Percentiles rank a stretch among this genome's conserved stretches.
Evolutionary conservation across 352 stramenopile species (phyloP).

Genomic region (Blastocystis sp.): DNA sequence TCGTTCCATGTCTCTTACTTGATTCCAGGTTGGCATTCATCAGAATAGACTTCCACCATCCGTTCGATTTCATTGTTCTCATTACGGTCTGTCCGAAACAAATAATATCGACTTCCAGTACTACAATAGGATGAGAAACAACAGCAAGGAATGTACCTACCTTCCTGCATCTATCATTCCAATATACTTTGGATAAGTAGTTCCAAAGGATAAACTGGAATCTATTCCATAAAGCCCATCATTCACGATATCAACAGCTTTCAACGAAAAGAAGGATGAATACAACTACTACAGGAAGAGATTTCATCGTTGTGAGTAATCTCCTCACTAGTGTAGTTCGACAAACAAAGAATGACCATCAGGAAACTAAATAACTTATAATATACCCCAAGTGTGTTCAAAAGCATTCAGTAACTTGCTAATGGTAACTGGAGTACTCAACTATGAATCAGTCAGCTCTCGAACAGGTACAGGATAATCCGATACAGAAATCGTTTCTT

Average conservation of each 20-base stretch:
- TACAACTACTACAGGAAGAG: not conserved
- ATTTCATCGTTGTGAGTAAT: not conserved
- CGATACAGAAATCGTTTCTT: constrained; percentile 52
- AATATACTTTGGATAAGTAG: constrained; percentile 1
- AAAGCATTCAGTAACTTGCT: constrained; percentile 89
- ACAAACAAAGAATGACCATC: not conserved
- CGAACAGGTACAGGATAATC: constrained; percentile 31
- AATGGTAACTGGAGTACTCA: constrained; percentile 90
- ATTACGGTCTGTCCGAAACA: constrained; percentile 21
- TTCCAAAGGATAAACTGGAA: constrained; percentile 1
- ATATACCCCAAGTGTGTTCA: constrained; percentile 94
- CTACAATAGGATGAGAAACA: not conserved
- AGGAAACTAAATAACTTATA: constrained; percentile 73
- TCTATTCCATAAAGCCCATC: not conserved
- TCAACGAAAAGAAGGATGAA: not conserved
- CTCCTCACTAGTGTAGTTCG: not conserved
- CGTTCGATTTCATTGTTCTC: constrained; percentile 2
- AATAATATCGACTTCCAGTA: constrained; percentile 46
- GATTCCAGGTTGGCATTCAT: constrained; percentile 43
- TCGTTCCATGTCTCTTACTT: not conserved
- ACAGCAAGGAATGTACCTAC: not conserved
- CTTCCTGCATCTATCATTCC: constrained; percentile 51
- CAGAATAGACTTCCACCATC: constrained; percentile 43
- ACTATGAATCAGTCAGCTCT: constrained; percentile 65
- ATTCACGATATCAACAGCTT: not conserved